Base-by-base conservation (phyloP, 371 early-diverging fungal species). In the Zopfochytrium polystomum region DNA sequence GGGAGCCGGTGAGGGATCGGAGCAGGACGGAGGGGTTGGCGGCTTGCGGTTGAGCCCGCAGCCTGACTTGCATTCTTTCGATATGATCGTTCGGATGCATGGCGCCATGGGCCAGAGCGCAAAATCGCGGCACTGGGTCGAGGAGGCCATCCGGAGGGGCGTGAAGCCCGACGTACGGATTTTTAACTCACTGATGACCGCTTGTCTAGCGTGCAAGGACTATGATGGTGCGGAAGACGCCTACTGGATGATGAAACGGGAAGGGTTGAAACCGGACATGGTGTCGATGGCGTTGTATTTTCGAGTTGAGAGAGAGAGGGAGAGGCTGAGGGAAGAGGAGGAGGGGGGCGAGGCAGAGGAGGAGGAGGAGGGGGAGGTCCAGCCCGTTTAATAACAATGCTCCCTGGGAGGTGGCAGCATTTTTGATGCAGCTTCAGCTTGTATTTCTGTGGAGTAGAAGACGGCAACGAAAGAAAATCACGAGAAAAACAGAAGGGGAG, bases 41-140 rank as follows among this genome's bases (percentile, higher is more conserved):
- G 38, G 18, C 11, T 7, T 38, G 7, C 38, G 38, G 38, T 18
- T 38, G 38, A 18, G 18, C 38, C 38, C 38, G 38, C 18, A 7
- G 38, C 38, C 72, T 3, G 66, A 73, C 49, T 38, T 67, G 1
- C 25, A 54, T 32, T 67, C 74, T 13, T 73, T 55, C 57, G 70
- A 73, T 43, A 69, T 73, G 34, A 34, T 73, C 11, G 53, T 73
- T 26, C 62, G 70, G 1, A 66, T 58, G 15, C 56, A 53, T 48
- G 70, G 57, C 20, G 13, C 15, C 22, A 20, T 15, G 2, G 61
- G 61, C 15, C 68, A 73, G 46, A 45, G 58, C 34, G 62, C 9
- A 22, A 26, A 47, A 30, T 65, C 70, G 7, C 47, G 54, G 23
- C 33, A 38, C 30, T 67, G 70, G 67, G 49, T 73, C 25, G 67